phyloP scores from a whole-genome alignment of 768 basidiomycete species.

The Trametes maxima region DNA sequence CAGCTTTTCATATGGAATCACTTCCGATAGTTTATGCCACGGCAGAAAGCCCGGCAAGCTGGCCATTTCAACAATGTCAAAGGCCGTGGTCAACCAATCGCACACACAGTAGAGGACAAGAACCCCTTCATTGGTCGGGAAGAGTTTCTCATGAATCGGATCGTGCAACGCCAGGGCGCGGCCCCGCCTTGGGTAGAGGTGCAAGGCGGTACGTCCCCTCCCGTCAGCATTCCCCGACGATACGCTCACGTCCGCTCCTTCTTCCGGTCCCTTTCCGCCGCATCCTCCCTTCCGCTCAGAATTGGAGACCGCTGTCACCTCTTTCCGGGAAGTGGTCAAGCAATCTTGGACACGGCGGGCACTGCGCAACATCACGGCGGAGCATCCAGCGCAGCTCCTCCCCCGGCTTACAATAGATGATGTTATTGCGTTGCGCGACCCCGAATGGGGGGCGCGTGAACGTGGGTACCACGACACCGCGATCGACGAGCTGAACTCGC shows the following conservation, averaged over 20 bases:
- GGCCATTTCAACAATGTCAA: constrained; percentile 75
- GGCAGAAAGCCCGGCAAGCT: constrained; percentile 62
- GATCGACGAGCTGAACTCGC: constrained; percentile 69
- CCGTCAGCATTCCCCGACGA: neutral
- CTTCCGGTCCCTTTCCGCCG: neutral
- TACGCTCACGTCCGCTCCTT: neutral
- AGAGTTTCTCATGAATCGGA: constrained; percentile 85
- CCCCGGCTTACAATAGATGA: constrained; percentile 38
- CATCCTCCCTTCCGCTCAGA: constrained; percentile 42
- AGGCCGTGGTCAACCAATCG: constrained; percentile 62
- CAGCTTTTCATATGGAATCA: neutral
- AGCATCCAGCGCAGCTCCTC: constrained; percentile 43
- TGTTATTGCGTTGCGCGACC: constrained; percentile 54
- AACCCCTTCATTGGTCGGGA: constrained; percentile 73
- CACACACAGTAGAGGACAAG: constrained; percentile 44
- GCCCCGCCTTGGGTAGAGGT: constrained; percentile 87
- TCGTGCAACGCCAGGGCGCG: constrained; percentile 80
- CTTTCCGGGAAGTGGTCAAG: constrained; percentile 66
- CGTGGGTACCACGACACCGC: constrained; percentile 67
- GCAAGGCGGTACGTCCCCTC: constrained; percentile 55
- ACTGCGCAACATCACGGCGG: constrained; percentile 57
- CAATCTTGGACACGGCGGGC: constrained; percentile 78
- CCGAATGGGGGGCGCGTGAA: constrained; percentile 72
- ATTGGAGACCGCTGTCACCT: constrained; percentile 59
- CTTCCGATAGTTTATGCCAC: neutral